phyloP scores from a whole-genome alignment of 2,329 filamentous ascomycete genomes.

The Westerdykella sp. region DNA sequence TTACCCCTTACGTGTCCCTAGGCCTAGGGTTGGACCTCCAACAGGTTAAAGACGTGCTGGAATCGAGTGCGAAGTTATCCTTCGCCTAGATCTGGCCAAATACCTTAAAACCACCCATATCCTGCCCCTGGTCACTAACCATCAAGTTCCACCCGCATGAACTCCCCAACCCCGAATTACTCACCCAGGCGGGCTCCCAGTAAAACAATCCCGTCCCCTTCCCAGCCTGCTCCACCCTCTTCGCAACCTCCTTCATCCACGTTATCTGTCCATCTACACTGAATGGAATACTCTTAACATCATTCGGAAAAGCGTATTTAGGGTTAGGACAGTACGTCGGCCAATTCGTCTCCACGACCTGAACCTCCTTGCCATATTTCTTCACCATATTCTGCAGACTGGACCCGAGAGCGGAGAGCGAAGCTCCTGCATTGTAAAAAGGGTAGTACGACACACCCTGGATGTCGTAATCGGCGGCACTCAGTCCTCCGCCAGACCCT shows the following conservation, averaged over 20 bases:
- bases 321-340: slow-evolving; percentile 58
- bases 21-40: no score
- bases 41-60: no score
- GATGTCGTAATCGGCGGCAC: slow-evolving; percentile 57
- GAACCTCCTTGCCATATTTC: slow-evolving; percentile 58
- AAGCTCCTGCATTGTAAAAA: slow-evolving; percentile 58
- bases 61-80: no score
- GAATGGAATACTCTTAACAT: slow-evolving; percentile 56
- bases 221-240: slow-evolving; percentile 49
- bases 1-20: no score
- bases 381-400: slow-evolving; percentile 54
- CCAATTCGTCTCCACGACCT: slow-evolving; percentile 69
- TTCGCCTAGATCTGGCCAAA: slow-evolving; percentile 43
- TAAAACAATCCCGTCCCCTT: slow-evolving; percentile 56
- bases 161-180: slow-evolving; percentile 59
- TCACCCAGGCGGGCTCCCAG: slow-evolving; percentile 68
- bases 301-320: slow-evolving; percentile 53
- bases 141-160: slow-evolving; percentile 60
- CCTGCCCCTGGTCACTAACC: slow-evolving; percentile 51
- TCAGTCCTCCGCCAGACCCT: slow-evolving; percentile 41
- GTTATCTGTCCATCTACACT: slow-evolving; percentile 56
- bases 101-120: slow-evolving; percentile 52
- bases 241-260: slow-evolving; percentile 56
- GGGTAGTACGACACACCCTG: slow-evolving; percentile 71
- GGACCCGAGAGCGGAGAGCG: slow-evolving; percentile 50